Conservation (phyloP, 345 rosid species). For the Salix exigua region DNA sequence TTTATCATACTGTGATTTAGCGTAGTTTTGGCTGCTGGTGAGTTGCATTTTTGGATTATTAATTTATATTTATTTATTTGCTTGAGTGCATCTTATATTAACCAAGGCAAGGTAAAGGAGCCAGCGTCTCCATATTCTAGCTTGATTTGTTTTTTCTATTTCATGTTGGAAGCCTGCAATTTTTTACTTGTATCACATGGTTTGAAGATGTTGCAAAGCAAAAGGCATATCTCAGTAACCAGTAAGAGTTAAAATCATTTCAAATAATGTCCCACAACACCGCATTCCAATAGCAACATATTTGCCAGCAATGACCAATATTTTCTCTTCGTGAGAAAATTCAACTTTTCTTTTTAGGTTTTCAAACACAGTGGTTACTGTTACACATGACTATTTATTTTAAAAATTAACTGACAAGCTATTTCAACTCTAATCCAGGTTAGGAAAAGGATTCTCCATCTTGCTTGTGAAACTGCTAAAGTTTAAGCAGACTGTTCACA, state of each 20-base stretch:
- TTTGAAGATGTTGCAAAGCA: neutral
- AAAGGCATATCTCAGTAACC: neutral
- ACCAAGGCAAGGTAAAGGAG: neutral
- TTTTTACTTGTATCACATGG: neutral
- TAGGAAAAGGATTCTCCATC: too few relatives aligned
- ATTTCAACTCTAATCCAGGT: neutral
- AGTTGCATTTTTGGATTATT: neutral
- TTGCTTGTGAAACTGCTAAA: too few relatives aligned
- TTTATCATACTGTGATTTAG: neutral
- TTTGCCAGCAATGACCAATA: neutral
- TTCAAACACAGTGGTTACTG: neutral
- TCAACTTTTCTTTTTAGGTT: neutral
- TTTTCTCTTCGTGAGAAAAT: neutral
- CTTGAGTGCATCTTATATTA: too few relatives aligned
- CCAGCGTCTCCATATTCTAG: neutral
- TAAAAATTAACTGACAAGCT: neutral
- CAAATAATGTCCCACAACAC: neutral
- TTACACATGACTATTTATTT: neutral
- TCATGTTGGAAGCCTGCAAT: neutral
- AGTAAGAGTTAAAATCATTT: neutral
- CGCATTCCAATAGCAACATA: neutral
- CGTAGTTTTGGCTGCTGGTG: neutral
- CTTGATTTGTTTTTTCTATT: neutral
- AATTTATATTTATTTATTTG: neutral
- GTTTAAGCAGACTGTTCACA: too few relatives aligned